Evolutionary conservation across 164 flowering plant genomes (phyloP).

Genomic region (Magnolia changhungtana): DNA sequence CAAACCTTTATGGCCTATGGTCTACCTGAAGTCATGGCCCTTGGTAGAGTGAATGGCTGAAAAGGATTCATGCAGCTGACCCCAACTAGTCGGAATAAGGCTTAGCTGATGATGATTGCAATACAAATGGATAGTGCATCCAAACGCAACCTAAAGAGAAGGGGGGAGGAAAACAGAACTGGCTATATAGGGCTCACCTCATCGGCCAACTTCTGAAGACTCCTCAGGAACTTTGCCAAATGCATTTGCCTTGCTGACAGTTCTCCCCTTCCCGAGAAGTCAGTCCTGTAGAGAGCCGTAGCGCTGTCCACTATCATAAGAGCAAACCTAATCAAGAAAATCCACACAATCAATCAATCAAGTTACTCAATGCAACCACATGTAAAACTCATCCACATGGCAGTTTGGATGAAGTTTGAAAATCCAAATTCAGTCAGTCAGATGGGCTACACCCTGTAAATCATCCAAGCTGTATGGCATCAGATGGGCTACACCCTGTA

Average conservation of each 20-base stretch:
- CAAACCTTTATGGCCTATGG: not conserved
- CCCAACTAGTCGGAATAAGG: no score
- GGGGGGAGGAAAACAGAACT: not conserved
- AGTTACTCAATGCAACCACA: not conserved
- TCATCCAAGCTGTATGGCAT: no score
- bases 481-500: no score
- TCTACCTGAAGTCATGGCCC: no score
- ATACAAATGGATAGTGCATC: no score
- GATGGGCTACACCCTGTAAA: no score
- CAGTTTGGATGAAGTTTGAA: not conserved
- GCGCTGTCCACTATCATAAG: slow-evolving; percentile 94
- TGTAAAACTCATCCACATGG: not conserved
- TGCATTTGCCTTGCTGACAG: slow-evolving; percentile 91
- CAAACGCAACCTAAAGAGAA: no score
- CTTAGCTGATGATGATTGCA: no score
- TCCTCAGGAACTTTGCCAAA: slow-evolving; percentile 32
- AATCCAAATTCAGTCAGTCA: not conserved
- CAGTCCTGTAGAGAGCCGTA: slow-evolving; percentile 88
- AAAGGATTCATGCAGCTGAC: no score
- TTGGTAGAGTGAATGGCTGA: no score
- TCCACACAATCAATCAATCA: not conserved
- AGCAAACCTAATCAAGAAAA: slow-evolving; percentile 57
- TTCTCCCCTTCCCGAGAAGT: slow-evolving; percentile 94
- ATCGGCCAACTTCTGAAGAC: slow-evolving; percentile 94
- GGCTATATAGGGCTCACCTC: slow-evolving; percentile 45